These are phyloP conservation scores for Solanum sitiens DNA, from an alignment of 257 asterid species.

Conservation along the genomic window DNA sequence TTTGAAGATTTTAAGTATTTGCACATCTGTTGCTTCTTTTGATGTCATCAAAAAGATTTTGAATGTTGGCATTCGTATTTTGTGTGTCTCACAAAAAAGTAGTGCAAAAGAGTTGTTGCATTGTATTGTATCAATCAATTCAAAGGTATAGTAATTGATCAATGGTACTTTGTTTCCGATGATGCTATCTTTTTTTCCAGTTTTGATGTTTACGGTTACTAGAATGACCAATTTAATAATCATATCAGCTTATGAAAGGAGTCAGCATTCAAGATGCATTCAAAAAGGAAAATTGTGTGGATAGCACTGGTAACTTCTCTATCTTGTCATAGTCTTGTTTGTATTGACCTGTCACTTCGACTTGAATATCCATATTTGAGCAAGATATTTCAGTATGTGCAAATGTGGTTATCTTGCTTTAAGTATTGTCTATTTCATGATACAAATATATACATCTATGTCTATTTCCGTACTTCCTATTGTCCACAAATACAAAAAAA, in stretches of 20 bases:
- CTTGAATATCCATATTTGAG: background rate
- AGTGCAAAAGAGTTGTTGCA: constrained; percentile 36
- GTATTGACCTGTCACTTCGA: background rate
- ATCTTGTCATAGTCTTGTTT: background rate
- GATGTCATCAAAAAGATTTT: constrained; percentile 40
- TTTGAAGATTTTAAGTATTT: constrained; percentile 28
- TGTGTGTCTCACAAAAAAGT: constrained; percentile 41
- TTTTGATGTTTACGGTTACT: background rate
- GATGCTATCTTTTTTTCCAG: background rate
- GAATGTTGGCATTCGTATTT: constrained; percentile 28
- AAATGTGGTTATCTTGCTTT: background rate
- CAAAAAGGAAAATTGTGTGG: background rate
- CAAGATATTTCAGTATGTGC: background rate
- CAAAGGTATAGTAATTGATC: constrained; percentile 38
- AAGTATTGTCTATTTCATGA: background rate
- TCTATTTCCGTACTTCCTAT: background rate
- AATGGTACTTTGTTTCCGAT: background rate
- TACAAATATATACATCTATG: too few species aligned
- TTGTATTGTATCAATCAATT: constrained; percentile 35
- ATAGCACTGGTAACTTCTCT: background rate
- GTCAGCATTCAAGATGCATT: background rate
- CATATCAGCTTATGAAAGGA: background rate
- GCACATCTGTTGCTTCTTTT: constrained; percentile 31
- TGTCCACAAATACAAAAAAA: background rate
- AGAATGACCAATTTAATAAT: background rate